A percentile compares a stretch with the other conserved stretches of the same genome.
These are phyloP conservation scores for Penicillium coprophilum DNA, from an alignment of 495 filamentous ascomycete species.

Conservation along the genomic window DNA sequence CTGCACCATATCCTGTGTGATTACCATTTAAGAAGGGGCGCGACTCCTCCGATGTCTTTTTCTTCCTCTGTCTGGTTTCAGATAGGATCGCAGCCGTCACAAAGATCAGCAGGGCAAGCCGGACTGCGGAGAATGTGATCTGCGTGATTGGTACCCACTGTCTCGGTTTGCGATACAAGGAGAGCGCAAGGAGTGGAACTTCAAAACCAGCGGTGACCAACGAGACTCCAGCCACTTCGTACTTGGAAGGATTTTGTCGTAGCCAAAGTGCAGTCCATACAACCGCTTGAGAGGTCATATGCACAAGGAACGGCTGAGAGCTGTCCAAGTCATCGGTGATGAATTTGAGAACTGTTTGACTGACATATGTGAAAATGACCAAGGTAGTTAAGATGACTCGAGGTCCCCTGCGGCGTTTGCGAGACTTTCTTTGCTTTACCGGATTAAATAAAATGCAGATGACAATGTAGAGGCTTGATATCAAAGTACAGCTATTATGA, in stretches of 20 bases:
- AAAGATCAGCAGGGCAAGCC: slow-evolving; percentile 3
- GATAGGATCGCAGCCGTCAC: background rate
- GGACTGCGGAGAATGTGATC: background rate
- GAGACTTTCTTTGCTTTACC: slow-evolving; percentile 4
- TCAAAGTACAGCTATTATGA: slow-evolving; percentile 8
- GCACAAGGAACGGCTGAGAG: slow-evolving; percentile 9
- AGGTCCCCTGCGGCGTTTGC: background rate
- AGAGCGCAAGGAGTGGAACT: slow-evolving; percentile 11
- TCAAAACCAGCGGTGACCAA: slow-evolving; percentile 15
- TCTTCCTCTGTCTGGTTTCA: slow-evolving; percentile 4
- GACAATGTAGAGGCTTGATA: slow-evolving; percentile 6
- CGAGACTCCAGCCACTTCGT: slow-evolving; percentile 8
- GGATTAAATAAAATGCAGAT: slow-evolving; percentile 1
- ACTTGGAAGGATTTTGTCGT: slow-evolving; percentile 5
- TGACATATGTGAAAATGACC: slow-evolving; percentile 10
- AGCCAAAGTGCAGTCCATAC: slow-evolving; percentile 9
- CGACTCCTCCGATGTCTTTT: slow-evolving; percentile 1
- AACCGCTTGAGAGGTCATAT: slow-evolving; percentile 12
- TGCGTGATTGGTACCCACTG: slow-evolving; percentile 13
- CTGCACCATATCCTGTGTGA: slow-evolving; percentile 2
- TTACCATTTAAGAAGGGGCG: slow-evolving; percentile 9
- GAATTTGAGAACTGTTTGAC: slow-evolving; percentile 2
- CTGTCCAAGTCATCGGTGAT: slow-evolving; percentile 6
- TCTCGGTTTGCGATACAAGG: slow-evolving; percentile 3
- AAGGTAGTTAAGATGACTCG: background rate